Percentiles rank a stretch among this genome's conserved stretches.
Evolutionary conservation across 1,284 basidiomycete genomes (phyloP).

Genomic region (Heliocybe sulcata): DNA sequence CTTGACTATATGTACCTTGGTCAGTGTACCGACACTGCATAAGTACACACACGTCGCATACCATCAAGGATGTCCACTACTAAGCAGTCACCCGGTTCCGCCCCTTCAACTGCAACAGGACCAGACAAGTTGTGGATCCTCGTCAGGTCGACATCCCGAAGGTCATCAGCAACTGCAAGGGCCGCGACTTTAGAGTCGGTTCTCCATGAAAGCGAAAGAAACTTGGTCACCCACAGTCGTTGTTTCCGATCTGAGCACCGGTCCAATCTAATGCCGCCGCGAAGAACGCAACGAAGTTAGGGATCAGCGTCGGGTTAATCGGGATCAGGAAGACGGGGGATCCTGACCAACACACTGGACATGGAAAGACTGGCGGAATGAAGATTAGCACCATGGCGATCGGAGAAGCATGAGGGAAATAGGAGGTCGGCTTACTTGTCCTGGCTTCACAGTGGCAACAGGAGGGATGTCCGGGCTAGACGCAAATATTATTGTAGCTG

Average conservation of each 20-base stretch:
- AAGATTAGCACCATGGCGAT: neutral
- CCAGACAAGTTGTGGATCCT: conserved; percentile 72
- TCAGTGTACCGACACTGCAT: neutral
- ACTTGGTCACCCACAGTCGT: conserved; percentile 43
- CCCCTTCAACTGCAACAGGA: conserved; percentile 67
- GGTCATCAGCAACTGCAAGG: conserved; percentile 54
- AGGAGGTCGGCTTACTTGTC: conserved; percentile 31
- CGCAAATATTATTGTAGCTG: neutral
- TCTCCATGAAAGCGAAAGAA: neutral
- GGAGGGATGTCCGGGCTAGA: conserved; percentile 64
- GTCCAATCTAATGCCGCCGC: conserved; percentile 52
- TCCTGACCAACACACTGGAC: conserved; percentile 61
- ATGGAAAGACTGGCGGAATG: conserved; percentile 53
- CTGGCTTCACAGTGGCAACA: conserved; percentile 56
- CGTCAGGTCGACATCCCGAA: conserved; percentile 57
- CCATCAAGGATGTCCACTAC: conserved; percentile 75
- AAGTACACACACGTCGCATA: conserved; percentile 14
- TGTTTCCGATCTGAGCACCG: conserved; percentile 70
- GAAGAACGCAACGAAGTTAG: conserved; percentile 3
- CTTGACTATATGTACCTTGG: conserved; percentile 31
- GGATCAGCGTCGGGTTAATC: neutral
- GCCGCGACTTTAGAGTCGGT: neutral
- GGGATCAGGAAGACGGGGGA: neutral
- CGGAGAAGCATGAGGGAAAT: neutral
- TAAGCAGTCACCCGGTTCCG: conserved; percentile 74